Base-by-base conservation (phyloP, 73 alveolate species). In the Symbiodinium pilosum region DNA sequence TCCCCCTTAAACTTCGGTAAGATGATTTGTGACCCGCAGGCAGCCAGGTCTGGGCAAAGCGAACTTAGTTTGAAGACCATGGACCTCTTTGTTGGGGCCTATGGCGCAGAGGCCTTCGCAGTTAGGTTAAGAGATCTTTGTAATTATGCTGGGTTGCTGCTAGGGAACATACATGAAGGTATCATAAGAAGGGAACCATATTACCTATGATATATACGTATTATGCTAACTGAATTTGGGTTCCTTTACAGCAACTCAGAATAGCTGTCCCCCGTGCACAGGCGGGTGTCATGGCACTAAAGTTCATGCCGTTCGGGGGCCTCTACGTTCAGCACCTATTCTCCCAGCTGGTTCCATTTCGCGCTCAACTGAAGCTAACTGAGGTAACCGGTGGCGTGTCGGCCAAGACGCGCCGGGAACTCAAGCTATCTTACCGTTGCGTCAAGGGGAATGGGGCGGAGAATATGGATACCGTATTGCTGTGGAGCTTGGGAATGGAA, bases 381-480 rank as follows among this genome's bases (percentile, higher is more conserved):
- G 47, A 91, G 97, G 97, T 91, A 54, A 91, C 97, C 52, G 98
- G 98, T 32, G 98, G 98, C 38, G 98, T 93, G 20, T 75, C 98
- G 32, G 98, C 98, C 54, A 91, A 91, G 77, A 91, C 97, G 24
- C 97, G 97, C 34, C n/a, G 75, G 64, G n/a, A 34, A 30, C 85
- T 71, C 85, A 5, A 36, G 41, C 71, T 24, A n/a, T 0, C 43
- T 12, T 8, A 8, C 52, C n/a, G n/a, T n/a, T n/a, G n/a, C n/a
- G n/a, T n/a, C n/a, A n/a, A n/a, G n/a, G n/a, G n/a, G n/a, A n/a
- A n/a, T n/a, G n/a, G n/a, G n/a, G n/a, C n/a, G n/a, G n/a, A n/a
- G n/a, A n/a, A n/a, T n/a, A n/a, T n/a, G n/a, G n/a, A n/a, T n/a
- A n/a, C n/a, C n/a, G n/a, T n/a, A n/a, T n/a, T n/a, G n/a, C n/a